Evolutionary conservation across 2,329 filamentous ascomycete species (phyloP), one percentile per base, ranked within the genome.

Genomic region (Catunica adiposa): DNA sequence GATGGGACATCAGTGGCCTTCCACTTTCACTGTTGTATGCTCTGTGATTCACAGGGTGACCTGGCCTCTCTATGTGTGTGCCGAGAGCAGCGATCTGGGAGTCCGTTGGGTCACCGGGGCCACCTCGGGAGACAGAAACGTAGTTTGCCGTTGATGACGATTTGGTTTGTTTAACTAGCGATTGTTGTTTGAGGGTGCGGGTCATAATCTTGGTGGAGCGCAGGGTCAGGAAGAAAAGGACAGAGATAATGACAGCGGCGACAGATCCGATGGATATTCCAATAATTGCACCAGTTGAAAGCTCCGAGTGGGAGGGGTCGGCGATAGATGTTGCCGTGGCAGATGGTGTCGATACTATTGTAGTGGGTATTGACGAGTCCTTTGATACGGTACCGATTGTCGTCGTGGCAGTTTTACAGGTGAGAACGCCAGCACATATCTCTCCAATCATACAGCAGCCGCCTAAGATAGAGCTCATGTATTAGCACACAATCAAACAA

Each of bases 401-500:
- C 8, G 73, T 73, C 11, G 68, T 65, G 1, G 75, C 71, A 0
- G 72, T 65, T 1, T 65, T 62, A 59, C 78, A 80, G 2, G 62
- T 64, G 20, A 64, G 64, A 1, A 60, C 61, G 6, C 63, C 62
- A n/a, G 64, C 64, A 59, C 76, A 79, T 1, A 70, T 55, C 34
- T 68, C 69, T 2, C 74, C 74, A 55, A 68, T 63, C 15, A 68
- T 68, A 61, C 72, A 76, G 59, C 73, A 75, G 7, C 67, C 64
- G 3, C 68, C 73, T 75, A 51, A 1, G 20, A 55, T 29, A 15
- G 25, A 23, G n/a, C 31, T 44, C 14, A 40, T 20, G n/a, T 38
- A 44, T 31, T 26, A 14, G 17, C n/a, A 38, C 11, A n/a, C n/a
- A n/a, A n/a, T n/a, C n/a, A n/a, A 34, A 34, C 1, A n/a, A 17